These are phyloP conservation scores for Escallonia herrerae DNA, from an alignment of 129 eudicot genomes.

Conservation along the genomic window DNA sequence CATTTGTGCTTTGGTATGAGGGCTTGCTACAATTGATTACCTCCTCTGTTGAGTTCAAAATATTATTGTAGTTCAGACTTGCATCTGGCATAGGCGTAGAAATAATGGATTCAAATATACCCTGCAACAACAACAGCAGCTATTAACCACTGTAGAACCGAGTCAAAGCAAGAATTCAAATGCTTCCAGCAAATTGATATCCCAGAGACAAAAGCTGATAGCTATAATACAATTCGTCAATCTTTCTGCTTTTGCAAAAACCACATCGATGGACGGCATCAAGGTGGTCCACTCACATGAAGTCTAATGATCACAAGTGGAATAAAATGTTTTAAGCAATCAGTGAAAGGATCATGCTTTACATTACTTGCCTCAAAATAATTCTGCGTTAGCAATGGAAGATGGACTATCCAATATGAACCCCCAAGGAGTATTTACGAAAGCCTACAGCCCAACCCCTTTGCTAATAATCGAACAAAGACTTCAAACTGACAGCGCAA, in stretches of 20 bases:
- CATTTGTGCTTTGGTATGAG: no score
- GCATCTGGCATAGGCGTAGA: conserved; percentile 71
- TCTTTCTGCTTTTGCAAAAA: not conserved
- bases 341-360: not conserved
- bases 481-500: not conserved
- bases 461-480: not conserved
- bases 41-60: conserved; percentile 51
- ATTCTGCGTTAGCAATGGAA: not conserved
- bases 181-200: not conserved
- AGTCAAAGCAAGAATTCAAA: not conserved
- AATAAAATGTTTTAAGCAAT: not conserved
- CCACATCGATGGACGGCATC: not conserved
- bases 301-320: not conserved
- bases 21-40: conserved; percentile 14
- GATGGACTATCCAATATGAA: not conserved
- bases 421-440: not conserved
- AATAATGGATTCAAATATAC: conserved; percentile 38
- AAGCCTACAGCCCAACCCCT: not conserved
- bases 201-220: not conserved
- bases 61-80: conserved; percentile 50
- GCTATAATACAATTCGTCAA: no score
- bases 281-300: not conserved
- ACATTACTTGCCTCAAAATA: not conserved
- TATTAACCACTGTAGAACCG: not conserved
- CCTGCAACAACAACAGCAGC: conserved; percentile 26